phyloP scores from a whole-genome alignment of 306 rosid genomes.

The Rosa persica region DNA sequence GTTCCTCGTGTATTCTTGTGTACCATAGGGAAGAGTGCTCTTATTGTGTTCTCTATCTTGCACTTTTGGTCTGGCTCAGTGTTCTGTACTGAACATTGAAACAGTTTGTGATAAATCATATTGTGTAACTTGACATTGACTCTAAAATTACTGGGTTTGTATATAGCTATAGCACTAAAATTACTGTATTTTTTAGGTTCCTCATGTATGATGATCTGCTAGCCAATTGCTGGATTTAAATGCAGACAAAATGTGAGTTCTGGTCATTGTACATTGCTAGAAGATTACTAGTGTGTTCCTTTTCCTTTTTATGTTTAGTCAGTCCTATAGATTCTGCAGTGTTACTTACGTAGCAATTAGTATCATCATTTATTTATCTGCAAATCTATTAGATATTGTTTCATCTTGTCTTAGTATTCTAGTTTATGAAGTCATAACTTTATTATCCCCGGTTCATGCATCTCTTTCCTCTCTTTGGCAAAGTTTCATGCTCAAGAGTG shows the following conservation, averaged over 20 bases:
- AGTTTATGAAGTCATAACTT: neutral
- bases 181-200: slow-evolving; percentile 7
- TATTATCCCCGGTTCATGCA: neutral
- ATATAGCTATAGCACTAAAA: neutral
- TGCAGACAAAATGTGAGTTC: neutral
- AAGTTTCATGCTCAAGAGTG: neutral
- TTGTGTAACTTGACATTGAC: neutral
- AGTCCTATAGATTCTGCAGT: neutral
- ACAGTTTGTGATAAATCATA: neutral
- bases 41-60: neutral
- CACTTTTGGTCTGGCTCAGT: neutral
- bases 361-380: neutral
- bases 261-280: neutral
- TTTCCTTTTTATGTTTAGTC: neutral
- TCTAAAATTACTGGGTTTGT: neutral
- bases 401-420: neutral
- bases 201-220: neutral
- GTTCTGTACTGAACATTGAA: neutral
- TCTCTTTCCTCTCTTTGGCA: neutral
- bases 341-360: neutral
- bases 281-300: neutral
- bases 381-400: neutral
- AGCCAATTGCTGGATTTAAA: neutral
- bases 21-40: neutral
- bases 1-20: neutral